phyloP scores from a whole-genome alignment of 106 monocot species.

The Phalaenopsis equestris region DNA sequence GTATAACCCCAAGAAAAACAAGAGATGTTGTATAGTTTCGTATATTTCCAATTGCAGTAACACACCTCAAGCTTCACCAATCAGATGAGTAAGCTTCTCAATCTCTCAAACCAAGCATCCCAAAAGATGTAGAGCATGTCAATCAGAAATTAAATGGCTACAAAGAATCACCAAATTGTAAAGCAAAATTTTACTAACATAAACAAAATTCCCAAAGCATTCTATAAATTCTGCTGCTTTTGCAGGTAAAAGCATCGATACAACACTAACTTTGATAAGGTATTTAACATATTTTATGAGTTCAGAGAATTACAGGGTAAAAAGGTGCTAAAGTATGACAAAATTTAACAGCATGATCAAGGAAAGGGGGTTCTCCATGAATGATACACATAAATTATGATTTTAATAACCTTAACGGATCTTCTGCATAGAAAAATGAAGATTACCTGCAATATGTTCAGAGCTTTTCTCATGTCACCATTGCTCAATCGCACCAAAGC shows the following conservation, averaged over 20 bases:
- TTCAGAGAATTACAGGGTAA: background rate
- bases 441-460: conserved; percentile 93
- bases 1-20: background rate
- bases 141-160: no score
- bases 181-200: no score
- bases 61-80: background rate
- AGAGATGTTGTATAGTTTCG: background rate
- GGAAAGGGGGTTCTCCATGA: background rate
- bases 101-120: background rate
- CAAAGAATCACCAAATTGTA: no score
- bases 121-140: background rate
- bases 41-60: background rate
- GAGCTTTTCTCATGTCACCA: conserved; percentile 99
- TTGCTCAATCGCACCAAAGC: conserved; percentile 78
- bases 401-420: background rate
- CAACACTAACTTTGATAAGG: background rate
- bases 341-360: background rate
- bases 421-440: background rate
- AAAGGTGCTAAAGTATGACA: background rate
- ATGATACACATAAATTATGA: background rate
- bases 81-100: background rate
- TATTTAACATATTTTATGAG: background rate
- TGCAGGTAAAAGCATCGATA: background rate
- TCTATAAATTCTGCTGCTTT: no score
- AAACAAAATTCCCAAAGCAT: no score